phyloP scores from a whole-genome alignment of 352 stramenopile genomes.

The Phytophthora agathidicida region DNA sequence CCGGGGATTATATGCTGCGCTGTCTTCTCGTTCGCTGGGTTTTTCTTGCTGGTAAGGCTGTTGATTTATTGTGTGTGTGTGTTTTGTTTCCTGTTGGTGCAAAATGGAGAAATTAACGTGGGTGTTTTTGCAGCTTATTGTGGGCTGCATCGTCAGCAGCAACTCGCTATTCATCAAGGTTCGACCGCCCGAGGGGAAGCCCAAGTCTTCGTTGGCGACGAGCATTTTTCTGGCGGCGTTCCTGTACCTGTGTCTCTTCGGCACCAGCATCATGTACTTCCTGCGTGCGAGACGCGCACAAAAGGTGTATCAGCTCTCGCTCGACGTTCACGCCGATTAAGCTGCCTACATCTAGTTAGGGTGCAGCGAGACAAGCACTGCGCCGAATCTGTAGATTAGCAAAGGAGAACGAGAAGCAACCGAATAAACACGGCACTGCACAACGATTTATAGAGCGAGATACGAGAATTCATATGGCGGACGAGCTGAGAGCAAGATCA shows the following conservation, averaged over 20 bases:
- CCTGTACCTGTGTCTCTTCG: conserved; percentile 86
- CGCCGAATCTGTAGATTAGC: conserved; percentile 62
- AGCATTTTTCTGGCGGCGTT: conserved; percentile 89
- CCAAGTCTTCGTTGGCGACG: conserved; percentile 82
- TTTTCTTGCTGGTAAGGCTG: conserved; percentile 73
- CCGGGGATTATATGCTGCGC: conserved; percentile 79
- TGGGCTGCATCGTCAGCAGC: conserved; percentile 86
- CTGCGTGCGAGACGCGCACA: conserved; percentile 74
- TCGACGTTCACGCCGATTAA: conserved; percentile 86
- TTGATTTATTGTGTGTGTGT: not conserved
- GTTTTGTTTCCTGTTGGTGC: not conserved
- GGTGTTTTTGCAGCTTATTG: conserved; percentile 56
- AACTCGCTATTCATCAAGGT: conserved; percentile 91
- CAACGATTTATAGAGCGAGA: conserved; percentile 37
- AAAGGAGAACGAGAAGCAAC: conserved; percentile 28
- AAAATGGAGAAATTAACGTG: not conserved
- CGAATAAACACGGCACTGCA: conserved; percentile 20
- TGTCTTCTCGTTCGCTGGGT: conserved; percentile 78
- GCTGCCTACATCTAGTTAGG: conserved; percentile 15
- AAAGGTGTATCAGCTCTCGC: conserved; percentile 89
- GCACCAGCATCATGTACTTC: conserved; percentile 89
- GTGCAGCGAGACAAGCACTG: conserved; percentile 4
- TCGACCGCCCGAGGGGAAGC: conserved; percentile 74
- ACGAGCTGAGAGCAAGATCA: conserved; percentile 14
- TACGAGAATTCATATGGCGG: conserved; percentile 30